These are phyloP conservation scores for Hericium rajendrae DNA, from an alignment of 768 basidiomycete species.

Conservation along the genomic window DNA sequence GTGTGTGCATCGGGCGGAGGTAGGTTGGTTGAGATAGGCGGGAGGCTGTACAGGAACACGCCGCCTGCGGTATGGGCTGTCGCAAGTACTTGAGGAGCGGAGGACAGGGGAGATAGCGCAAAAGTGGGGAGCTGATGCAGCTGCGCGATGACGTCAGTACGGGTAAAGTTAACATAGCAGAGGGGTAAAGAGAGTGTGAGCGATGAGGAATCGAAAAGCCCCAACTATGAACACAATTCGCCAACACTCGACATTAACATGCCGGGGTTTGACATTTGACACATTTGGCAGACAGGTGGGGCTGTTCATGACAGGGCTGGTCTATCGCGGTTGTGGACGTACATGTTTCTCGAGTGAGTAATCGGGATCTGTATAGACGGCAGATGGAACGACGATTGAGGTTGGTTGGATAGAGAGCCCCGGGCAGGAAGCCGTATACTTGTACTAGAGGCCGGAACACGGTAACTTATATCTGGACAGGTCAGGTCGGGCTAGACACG, in stretches of 20 bases:
- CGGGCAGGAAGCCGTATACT: constrained; percentile 6
- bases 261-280: too few relatives aligned
- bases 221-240: not conserved
- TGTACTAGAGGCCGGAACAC: constrained; percentile 2
- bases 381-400: constrained; percentile 6
- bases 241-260: too few relatives aligned
- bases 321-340: not conserved
- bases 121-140: constrained; percentile 13
- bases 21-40: not conserved
- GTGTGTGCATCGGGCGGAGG: not conserved
- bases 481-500: not conserved
- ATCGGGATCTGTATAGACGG: constrained; percentile 11
- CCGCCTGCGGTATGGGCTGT: constrained; percentile 13
- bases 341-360: constrained; percentile 11
- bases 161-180: too few relatives aligned
- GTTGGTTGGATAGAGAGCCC: constrained; percentile 8
- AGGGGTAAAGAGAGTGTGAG: not conserved
- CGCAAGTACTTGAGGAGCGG: constrained; percentile 2
- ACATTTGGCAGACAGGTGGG: too few relatives aligned
- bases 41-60: constrained; percentile 8
- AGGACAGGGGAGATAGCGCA: constrained; percentile 1
- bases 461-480: not conserved
- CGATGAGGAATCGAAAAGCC: not conserved
- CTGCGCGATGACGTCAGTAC: not conserved
- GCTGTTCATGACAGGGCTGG: too few relatives aligned